phyloP scores from a whole-genome alignment of 2,329 filamentous ascomycete species.

The Fusarium concolor region DNA sequence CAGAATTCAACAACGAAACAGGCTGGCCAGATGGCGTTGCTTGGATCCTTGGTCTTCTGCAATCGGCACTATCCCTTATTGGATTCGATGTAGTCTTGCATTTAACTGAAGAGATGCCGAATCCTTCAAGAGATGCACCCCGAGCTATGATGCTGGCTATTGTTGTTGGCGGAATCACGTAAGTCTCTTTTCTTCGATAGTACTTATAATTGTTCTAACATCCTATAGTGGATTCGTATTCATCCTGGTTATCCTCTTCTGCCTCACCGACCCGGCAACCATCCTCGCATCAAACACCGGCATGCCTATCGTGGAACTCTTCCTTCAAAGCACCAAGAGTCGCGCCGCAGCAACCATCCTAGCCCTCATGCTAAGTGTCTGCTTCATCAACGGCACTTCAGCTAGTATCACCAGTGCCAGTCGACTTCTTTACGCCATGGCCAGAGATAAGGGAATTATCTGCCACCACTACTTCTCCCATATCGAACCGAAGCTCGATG shows the following conservation, averaged over 20 bases:
- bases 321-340: slow-evolving; percentile 56
- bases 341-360: slow-evolving; percentile 53
- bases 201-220: fast-evolving
- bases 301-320: slow-evolving; percentile 60
- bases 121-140: slow-evolving; percentile 54
- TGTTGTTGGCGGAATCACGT: slow-evolving; percentile 56
- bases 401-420: slow-evolving; percentile 54
- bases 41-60: slow-evolving; percentile 61
- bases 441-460: slow-evolving; percentile 33
- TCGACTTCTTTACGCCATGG: slow-evolving; percentile 54
- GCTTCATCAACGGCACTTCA: slow-evolving; percentile 60
- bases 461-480: slow-evolving; percentile 27
- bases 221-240: slow-evolving; percentile 50
- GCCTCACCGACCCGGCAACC: slow-evolving; percentile 52
- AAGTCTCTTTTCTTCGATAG: slow-evolving; percentile 20
- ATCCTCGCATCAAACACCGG: slow-evolving; percentile 54
- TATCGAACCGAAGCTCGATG: slow-evolving; percentile 20
- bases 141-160: slow-evolving; percentile 58
- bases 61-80: slow-evolving; percentile 51
- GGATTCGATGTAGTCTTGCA: slow-evolving; percentile 60
- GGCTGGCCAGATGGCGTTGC: slow-evolving; percentile 60
- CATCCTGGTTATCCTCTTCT: slow-evolving; percentile 57
- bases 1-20: slow-evolving; percentile 57
- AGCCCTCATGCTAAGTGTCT: slow-evolving; percentile 55
- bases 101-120: slow-evolving; percentile 61